Evolutionary conservation across 2,329 filamentous ascomycete genomes (phyloP).

Genomic region (Fusarium compactum): DNA sequence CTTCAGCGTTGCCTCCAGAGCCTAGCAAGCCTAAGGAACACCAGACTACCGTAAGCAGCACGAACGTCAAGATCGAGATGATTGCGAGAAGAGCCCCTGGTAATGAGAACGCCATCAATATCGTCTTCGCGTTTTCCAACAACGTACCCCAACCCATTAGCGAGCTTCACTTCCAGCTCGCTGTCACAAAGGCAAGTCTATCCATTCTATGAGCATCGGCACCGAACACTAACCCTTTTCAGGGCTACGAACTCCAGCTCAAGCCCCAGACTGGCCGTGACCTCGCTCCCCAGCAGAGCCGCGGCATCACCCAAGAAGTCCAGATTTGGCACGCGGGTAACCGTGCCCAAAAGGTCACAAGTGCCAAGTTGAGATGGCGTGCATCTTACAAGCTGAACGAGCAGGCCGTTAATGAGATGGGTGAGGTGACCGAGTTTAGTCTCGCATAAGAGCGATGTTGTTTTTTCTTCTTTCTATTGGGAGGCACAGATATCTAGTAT

Average conservation of each 20-base stretch:
- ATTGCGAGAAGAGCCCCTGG: slow-evolving; percentile 71
- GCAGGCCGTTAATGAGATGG: slow-evolving; percentile 80
- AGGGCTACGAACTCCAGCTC: slow-evolving; percentile 85
- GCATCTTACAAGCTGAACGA: slow-evolving; percentile 79
- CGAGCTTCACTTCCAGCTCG: slow-evolving; percentile 90
- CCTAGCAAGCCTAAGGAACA: slow-evolving; percentile 69
- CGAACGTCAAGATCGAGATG: slow-evolving; percentile 78
- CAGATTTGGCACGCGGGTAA: slow-evolving; percentile 80
- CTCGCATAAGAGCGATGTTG: slow-evolving; percentile 65
- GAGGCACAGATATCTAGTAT: not conserved
- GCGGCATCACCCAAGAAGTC: slow-evolving; percentile 85
- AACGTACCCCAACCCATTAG: slow-evolving; percentile 76
- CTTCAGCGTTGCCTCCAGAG: slow-evolving; percentile 81
- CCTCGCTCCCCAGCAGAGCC: slow-evolving; percentile 77
- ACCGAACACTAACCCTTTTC: slow-evolving; percentile 18
- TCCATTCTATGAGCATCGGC: not conserved
- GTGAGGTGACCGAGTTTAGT: slow-evolving; percentile 83
- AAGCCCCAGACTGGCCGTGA: slow-evolving; percentile 86
- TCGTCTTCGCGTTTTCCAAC: slow-evolving; percentile 88
- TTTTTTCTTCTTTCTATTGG: not conserved
- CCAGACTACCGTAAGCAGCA: slow-evolving; percentile 75
- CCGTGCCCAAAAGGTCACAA: slow-evolving; percentile 73
- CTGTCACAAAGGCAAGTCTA: slow-evolving; percentile 87
- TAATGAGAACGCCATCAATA: slow-evolving; percentile 69
- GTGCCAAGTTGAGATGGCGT: slow-evolving; percentile 92